A percentile compares a stretch with the other conserved stretches of the same genome.
Conservation (phyloP, 495 filamentous ascomycete species). For the Penicillium chermesinum region DNA sequence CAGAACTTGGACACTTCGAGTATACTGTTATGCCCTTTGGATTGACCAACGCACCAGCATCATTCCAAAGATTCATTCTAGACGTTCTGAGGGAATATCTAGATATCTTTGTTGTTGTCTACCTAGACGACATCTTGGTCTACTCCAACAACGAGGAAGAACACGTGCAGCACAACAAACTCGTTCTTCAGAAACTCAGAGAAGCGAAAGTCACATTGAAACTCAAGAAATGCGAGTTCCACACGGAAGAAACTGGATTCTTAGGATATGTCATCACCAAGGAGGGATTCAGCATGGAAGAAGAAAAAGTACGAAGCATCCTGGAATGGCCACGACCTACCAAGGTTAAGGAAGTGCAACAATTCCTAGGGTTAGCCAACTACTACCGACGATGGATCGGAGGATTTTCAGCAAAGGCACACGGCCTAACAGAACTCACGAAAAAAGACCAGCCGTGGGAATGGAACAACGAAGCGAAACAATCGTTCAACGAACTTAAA, state of each 20-base stretch:
- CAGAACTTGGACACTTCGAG: conserved; percentile 12
- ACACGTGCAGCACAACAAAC: not conserved
- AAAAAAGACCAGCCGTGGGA: conserved; percentile 8
- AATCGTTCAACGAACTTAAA: conserved; percentile 12
- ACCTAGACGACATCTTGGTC: conserved; percentile 12
- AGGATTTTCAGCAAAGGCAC: conserved; percentile 2
- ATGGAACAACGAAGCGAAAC: conserved; percentile 1
- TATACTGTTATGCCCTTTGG: conserved; percentile 15
- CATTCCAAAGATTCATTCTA: conserved; percentile 9
- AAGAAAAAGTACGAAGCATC: conserved; percentile 11
- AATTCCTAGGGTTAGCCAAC: conserved; percentile 8
- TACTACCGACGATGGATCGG: conserved; percentile 14
- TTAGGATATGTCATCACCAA: conserved; percentile 8
- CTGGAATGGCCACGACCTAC: conserved; percentile 2
- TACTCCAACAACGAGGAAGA: not conserved
- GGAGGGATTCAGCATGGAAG: conserved; percentile 7
- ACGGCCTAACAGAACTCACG: conserved; percentile 1
- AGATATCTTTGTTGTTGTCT: conserved; percentile 6
- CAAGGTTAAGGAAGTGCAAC: conserved; percentile 8
- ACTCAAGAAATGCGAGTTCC: conserved; percentile 3
- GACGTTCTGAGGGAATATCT: conserved; percentile 7
- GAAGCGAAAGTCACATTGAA: not conserved
- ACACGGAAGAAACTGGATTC: conserved; percentile 6
- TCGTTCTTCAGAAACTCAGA: not conserved
- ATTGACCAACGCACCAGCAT: conserved; percentile 11